Evolutionary conservation across 148 eudicot species (phyloP).

Genomic region (Amaranthus hypochondriacus): DNA sequence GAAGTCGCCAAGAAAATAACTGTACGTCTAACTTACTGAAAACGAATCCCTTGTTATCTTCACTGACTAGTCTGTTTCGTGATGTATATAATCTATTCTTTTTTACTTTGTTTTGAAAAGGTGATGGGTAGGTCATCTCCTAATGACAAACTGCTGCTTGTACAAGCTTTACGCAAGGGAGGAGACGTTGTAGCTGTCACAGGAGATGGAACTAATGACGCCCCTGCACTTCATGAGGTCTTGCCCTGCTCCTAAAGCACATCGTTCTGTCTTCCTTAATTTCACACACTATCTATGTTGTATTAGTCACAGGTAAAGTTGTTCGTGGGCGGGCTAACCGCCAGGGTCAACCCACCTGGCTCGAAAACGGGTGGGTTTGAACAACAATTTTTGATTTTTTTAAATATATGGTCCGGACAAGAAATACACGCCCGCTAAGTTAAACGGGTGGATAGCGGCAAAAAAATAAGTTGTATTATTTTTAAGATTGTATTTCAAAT

Average conservation of each 20-base stretch:
- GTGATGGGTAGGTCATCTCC: slow-evolving; percentile 99
- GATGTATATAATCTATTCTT: background rate
- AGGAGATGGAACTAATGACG: slow-evolving; percentile 97
- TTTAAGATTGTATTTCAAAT: too few relatives aligned
- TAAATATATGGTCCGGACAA: too few relatives aligned
- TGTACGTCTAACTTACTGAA: slow-evolving; percentile 30
- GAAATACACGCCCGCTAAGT: too few relatives aligned
- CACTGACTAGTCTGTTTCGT: background rate
- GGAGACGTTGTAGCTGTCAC: slow-evolving; percentile 96
- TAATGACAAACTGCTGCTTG: slow-evolving; percentile 80
- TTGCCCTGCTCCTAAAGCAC: slow-evolving; percentile 7
- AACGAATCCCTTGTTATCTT: background rate
- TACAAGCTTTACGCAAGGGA: slow-evolving; percentile 71
- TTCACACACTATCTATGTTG: background rate
- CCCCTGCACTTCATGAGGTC: slow-evolving; percentile 98
- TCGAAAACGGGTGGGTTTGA: too few relatives aligned
- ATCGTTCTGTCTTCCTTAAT: background rate
- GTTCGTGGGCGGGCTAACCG: too few relatives aligned
- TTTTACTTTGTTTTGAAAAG: slow-evolving; percentile 30
- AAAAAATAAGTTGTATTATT: too few relatives aligned
- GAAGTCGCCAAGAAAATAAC: slow-evolving; percentile 49
- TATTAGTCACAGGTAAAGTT: too few relatives aligned
- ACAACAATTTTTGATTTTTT: too few relatives aligned
- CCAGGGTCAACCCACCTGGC: too few relatives aligned
- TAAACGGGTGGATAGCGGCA: too few relatives aligned